Evolutionary conservation across 768 basidiomycete species (phyloP).

Genomic region (Russula brevipes): DNA sequence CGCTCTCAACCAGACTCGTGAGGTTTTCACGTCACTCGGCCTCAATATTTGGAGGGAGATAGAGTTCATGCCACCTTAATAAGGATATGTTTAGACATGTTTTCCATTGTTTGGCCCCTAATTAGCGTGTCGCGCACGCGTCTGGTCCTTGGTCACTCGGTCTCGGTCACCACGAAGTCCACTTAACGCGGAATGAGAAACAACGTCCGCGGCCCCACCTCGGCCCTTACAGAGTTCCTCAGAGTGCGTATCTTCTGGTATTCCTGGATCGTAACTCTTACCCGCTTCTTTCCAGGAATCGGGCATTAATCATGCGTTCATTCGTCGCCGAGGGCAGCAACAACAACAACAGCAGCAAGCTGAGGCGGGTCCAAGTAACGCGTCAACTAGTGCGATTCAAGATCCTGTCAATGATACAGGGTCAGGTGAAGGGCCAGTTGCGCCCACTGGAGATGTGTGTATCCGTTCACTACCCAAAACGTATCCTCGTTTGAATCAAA

Average conservation of each 20-base stretch:
- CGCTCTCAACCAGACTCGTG: too few species aligned
- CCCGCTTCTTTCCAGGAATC: conserved; percentile 37
- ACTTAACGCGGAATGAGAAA: conserved; percentile 29
- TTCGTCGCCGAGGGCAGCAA: conserved; percentile 37
- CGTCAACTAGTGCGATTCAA: conserved; percentile 16
- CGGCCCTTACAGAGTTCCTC: conserved; percentile 78
- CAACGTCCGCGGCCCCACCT: conserved; percentile 76
- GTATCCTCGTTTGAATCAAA: neutral
- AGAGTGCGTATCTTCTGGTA: conserved; percentile 41
- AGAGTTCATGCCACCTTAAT: too few species aligned
- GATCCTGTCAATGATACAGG: conserved; percentile 25
- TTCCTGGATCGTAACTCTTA: neutral
- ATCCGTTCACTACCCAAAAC: neutral
- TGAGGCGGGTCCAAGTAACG: conserved; percentile 44
- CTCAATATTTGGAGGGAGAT: too few species aligned
- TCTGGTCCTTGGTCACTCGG: neutral
- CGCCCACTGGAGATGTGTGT: conserved; percentile 7
- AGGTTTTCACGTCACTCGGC: too few species aligned
- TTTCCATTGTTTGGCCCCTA: neutral
- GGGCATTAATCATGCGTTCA: conserved; percentile 44
- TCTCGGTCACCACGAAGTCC: neutral
- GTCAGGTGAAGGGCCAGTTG: conserved; percentile 23
- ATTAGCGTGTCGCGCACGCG: neutral
- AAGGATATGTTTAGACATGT: too few species aligned
- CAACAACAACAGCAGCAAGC: conserved; percentile 36